These are phyloP conservation scores for Plasmodium reichenowi DNA, from an alignment of 169 alveolate species.

Conservation along the genomic window DNA sequence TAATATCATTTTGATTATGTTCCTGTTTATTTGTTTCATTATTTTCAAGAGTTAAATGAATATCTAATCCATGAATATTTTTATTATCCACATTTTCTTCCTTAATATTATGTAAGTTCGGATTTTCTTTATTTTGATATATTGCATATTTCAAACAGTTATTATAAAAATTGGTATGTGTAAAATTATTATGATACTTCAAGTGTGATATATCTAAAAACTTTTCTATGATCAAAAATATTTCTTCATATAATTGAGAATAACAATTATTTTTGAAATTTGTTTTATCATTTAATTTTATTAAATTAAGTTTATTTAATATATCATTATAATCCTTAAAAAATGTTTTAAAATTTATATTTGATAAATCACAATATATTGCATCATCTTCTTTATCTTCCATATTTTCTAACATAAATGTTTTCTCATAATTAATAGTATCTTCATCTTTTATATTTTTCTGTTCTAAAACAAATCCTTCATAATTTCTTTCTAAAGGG, in stretches of 20 bases:
- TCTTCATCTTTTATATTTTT: constrained; percentile 35
- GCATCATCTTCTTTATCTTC: constrained; percentile 5
- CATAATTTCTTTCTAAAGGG: constrained; percentile 56
- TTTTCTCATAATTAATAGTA: constrained; percentile 28
- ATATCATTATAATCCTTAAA: constrained; percentile 45
- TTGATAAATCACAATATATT: constrained; percentile 15
- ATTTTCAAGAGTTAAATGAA: neutral
- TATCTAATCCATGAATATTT: neutral
- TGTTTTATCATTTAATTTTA: constrained; percentile 39
- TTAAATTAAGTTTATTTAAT: constrained; percentile 26
- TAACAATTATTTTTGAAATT: constrained; percentile 33
- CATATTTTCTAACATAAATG: neutral
- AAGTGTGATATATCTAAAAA: constrained; percentile 50
- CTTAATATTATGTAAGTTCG: neutral
- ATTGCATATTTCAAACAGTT: constrained; percentile 6
- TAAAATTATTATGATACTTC: constrained; percentile 55
- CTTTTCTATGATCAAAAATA: constrained; percentile 31
- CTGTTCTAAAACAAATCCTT: constrained; percentile 14
- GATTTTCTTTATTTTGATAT: neutral
- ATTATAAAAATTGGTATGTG: constrained; percentile 61
- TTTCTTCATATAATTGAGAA: constrained; percentile 47
- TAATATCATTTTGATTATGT: neutral
- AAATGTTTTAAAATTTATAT: constrained; percentile 36
- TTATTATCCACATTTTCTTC: too few species aligned
- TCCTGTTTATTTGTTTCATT: neutral